A percentile compares a stretch with the other conserved stretches of the same genome.
These are phyloP conservation scores for Penicillium daleae DNA, from an alignment of 495 filamentous ascomycete genomes.

Conservation along the genomic window DNA sequence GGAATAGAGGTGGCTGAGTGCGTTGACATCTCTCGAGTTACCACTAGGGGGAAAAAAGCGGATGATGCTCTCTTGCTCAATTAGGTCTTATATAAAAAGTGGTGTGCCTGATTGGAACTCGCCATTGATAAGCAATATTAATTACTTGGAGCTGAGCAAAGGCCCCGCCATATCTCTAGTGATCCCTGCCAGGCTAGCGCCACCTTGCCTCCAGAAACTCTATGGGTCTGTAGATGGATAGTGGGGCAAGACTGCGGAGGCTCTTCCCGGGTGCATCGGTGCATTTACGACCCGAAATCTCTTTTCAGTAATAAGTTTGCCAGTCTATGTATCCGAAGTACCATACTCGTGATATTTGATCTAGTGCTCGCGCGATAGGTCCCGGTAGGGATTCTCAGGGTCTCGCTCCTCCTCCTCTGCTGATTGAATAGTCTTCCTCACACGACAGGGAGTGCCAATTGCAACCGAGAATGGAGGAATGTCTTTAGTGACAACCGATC, in stretches of 20 bases:
- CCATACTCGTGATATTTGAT: no score
- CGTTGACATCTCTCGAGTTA: background rate
- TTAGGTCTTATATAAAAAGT: background rate
- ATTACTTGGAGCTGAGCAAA: no score
- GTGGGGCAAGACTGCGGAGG: background rate
- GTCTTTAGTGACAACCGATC: conserved; percentile 52
- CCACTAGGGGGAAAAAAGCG: background rate
- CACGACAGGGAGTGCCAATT: conserved; percentile 40
- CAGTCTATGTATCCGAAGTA: background rate
- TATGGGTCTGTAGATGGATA: background rate
- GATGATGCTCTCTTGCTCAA: background rate
- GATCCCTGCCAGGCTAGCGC: background rate
- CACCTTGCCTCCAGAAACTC: background rate
- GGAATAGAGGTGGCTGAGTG: background rate
- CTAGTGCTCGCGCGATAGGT: conserved; percentile 14
- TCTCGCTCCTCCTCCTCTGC: conserved; percentile 29
- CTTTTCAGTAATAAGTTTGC: background rate
- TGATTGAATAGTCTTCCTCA: conserved; percentile 25
- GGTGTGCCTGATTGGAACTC: background rate
- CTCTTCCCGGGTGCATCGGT: background rate
- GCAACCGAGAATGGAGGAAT: conserved; percentile 47
- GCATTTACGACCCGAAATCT: background rate
- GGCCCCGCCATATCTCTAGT: no score
- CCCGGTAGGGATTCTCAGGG: conserved; percentile 22
- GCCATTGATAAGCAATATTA: background rate